A percentile compares a stretch with the other conserved stretches of the same genome.
Evolutionary conservation across 345 rosid species (phyloP).

Genomic region (thale cress (Arabidopsis thaliana)): TAIR10.1 NC_003075.7:14488001-14488500

Average conservation of each 20-base stretch:
- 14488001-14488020: slow-evolving; percentile 67
- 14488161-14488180: slow-evolving; percentile 22
- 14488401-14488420: neutral
- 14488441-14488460: neutral
- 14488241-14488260: neutral
- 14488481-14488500: neutral
- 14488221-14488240: slow-evolving; percentile 80
- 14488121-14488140: slow-evolving; percentile 18
- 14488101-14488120: neutral
- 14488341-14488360: slow-evolving; percentile 87
- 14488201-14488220: slow-evolving; percentile 87
- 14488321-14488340: slow-evolving; percentile 93
- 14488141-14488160: neutral
- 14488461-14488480: neutral
- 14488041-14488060: slow-evolving; percentile 69
- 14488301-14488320: slow-evolving; percentile 15
- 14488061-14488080: slow-evolving; percentile 68
- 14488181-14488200: slow-evolving; percentile 89
- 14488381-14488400: slow-evolving; percentile 61
- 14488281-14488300: neutral
- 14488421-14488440: neutral
- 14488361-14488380: slow-evolving; percentile 92
- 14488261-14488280: slow-evolving; percentile 3
- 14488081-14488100: neutral
- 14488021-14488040: slow-evolving; percentile 53